A percentile compares a stretch with the other conserved stretches of the same genome.
Evolutionary conservation across 768 basidiomycete genomes (phyloP).

Genomic region (Termitomyces heimii): DNA sequence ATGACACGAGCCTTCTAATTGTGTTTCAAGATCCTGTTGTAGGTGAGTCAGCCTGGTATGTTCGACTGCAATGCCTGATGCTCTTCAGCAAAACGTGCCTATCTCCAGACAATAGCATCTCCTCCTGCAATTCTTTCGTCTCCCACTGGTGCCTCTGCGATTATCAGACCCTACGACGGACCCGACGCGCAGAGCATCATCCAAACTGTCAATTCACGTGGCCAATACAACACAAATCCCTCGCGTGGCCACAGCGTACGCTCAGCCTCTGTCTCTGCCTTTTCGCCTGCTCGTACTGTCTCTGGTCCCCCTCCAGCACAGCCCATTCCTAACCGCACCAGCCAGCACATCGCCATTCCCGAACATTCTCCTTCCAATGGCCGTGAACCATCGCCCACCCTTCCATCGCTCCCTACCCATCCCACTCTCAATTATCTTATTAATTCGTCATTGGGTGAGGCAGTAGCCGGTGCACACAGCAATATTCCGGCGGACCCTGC

Average conservation of each 20-base stretch:
- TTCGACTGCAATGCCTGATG: conserved; percentile 5
- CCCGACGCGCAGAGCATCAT: conserved; percentile 87
- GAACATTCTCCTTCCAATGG: conserved; percentile 41
- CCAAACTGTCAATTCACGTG: conserved; percentile 74
- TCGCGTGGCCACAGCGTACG: conserved; percentile 71
- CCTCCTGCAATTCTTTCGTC: conserved; percentile 70
- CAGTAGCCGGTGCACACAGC: conserved; percentile 35
- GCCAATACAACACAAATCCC: conserved; percentile 52
- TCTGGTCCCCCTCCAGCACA: conserved; percentile 32
- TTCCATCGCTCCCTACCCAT: conserved; percentile 75
- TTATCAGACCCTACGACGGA: conserved; percentile 90
- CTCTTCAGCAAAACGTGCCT: conserved; percentile 83
- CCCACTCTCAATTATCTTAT: conserved; percentile 84
- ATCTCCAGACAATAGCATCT: conserved; percentile 82
- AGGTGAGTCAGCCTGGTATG: conserved; percentile 53
- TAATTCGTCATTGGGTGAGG: conserved; percentile 59
- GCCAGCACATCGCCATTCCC: conserved; percentile 45
- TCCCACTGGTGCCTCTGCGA: conserved; percentile 43
- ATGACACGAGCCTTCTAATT: conserved; percentile 92
- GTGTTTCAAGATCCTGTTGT: conserved; percentile 89
- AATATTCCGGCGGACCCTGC: conserved; percentile 58
- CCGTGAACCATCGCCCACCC: conserved; percentile 77
- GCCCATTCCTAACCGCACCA: conserved; percentile 30
- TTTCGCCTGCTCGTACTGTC: conserved; percentile 45
- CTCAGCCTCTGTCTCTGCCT: conserved; percentile 58